Conservation (phyloP, 2,329 filamentous ascomycete genomes). For the Onygenales sp. region DNA sequence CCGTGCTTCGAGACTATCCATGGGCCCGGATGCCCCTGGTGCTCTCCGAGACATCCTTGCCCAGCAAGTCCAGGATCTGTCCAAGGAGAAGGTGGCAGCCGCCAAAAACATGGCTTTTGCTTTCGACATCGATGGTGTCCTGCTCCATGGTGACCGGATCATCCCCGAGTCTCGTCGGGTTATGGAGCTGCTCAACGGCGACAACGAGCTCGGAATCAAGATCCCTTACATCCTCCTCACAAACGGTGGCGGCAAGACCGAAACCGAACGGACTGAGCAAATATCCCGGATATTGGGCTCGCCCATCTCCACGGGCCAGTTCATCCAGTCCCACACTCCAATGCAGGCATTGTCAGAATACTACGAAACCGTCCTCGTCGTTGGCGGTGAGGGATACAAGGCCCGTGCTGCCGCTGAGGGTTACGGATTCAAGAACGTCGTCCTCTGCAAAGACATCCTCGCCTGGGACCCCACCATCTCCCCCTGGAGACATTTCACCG, state of each 20-base stretch:
- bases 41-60: conserved; percentile 56
- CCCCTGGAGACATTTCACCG: conserved; percentile 59
- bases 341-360: conserved; percentile 69
- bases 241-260: conserved; percentile 65
- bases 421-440: conserved; percentile 65
- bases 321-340: conserved; percentile 68
- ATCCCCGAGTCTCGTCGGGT: conserved; percentile 59
- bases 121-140: conserved; percentile 60
- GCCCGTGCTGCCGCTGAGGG: conserved; percentile 63
- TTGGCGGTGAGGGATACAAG: conserved; percentile 66
- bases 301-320: conserved; percentile 60
- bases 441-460: conserved; percentile 65
- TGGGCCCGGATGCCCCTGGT: conserved; percentile 50
- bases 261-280: conserved; percentile 55
- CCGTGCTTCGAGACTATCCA: conserved; percentile 58
- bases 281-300: conserved; percentile 56
- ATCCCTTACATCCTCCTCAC: conserved; percentile 67
- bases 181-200: conserved; percentile 62
- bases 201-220: conserved; percentile 70
- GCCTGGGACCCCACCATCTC: conserved; percentile 61
- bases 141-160: conserved; percentile 62
- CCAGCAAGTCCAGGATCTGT: conserved; percentile 60
- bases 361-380: conserved; percentile 66
- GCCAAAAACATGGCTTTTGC: conserved; percentile 76
- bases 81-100: conserved; percentile 53